phyloP scores from a whole-genome alignment of 2,329 filamentous ascomycete species.

The Shiraia sp. region DNA sequence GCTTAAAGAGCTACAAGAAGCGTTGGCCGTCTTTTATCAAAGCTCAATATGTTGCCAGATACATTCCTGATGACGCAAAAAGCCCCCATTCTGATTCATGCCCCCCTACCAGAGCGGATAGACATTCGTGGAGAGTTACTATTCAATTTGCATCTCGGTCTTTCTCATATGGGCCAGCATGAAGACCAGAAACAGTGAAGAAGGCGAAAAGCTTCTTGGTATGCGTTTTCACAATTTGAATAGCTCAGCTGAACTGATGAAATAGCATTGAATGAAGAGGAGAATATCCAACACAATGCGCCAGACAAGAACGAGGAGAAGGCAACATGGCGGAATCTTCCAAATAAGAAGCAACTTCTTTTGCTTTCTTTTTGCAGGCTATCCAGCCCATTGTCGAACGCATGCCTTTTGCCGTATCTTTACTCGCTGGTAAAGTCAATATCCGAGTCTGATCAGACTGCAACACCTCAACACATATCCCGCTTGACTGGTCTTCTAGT shows the following conservation, averaged over 20 bases:
- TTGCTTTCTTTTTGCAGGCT: slow-evolving; percentile 77
- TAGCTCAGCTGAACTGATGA: no score
- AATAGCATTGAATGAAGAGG: slow-evolving; percentile 3
- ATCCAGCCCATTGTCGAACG: slow-evolving; percentile 79
- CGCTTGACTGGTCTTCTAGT: slow-evolving; percentile 75
- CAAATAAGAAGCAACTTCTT: slow-evolving; percentile 73
- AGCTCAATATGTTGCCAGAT: no score
- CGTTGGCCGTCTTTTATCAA: no score
- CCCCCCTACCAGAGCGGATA: no score
- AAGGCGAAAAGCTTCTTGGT: slow-evolving; percentile 22
- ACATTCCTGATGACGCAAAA: neutral
- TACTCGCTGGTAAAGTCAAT: slow-evolving; percentile 81
- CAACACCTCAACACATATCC: slow-evolving; percentile 65
- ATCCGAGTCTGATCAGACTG: slow-evolving; percentile 50
- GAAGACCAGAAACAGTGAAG: slow-evolving; percentile 3
- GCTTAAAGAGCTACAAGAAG: no score
- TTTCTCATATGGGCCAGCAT: slow-evolving; percentile 6
- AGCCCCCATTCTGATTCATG: no score
- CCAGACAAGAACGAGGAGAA: slow-evolving; percentile 40
- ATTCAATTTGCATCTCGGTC: no score
- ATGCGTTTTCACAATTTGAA: neutral
- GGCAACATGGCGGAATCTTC: slow-evolving; percentile 72
- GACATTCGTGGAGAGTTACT: no score
- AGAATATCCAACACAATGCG: neutral
- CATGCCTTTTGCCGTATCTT: slow-evolving; percentile 66